Conservation (phyloP, 176 grass and related monocot genomes). For the Oryza officinalis region DNA sequence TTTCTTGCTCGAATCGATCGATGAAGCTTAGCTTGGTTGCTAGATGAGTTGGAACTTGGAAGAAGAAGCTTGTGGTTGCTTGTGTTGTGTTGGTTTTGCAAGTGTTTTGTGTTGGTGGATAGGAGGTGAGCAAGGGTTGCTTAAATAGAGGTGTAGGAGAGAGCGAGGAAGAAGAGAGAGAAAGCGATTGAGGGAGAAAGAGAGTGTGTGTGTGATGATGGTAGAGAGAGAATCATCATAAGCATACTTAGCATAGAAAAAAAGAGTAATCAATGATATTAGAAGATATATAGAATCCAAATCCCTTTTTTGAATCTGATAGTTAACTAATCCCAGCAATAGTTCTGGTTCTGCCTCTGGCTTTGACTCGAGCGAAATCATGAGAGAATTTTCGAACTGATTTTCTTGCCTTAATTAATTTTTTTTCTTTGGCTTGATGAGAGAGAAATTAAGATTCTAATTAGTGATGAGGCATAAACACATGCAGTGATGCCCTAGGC, state of each 20-base stretch:
- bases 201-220: not conserved
- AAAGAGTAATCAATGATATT: not conserved
- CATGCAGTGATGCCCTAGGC: constrained; percentile 34
- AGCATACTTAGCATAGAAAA: not conserved
- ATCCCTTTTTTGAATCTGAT: not conserved
- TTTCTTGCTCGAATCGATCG: not conserved
- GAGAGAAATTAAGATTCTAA: not conserved
- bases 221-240: constrained; percentile 12
- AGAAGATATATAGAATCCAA: constrained; percentile 38
- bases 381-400: not conserved
- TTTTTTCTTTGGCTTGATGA: not conserved
- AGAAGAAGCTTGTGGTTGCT: constrained; percentile 16
- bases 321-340: no score
- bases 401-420: not conserved
- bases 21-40: not conserved
- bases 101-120: constrained; percentile 50
- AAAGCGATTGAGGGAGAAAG: not conserved
- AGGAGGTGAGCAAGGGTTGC: not conserved
- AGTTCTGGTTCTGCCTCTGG: not conserved
- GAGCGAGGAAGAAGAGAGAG: not conserved
- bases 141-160: constrained; percentile 52
- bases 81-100: constrained; percentile 9
- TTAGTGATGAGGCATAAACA: not conserved
- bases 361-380: not conserved
- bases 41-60: not conserved